Evolutionary conservation across 139 green algal genomes (phyloP), one percentile per base, ranked within the genome.

Genomic region (Trebouxia sp.): DNA sequence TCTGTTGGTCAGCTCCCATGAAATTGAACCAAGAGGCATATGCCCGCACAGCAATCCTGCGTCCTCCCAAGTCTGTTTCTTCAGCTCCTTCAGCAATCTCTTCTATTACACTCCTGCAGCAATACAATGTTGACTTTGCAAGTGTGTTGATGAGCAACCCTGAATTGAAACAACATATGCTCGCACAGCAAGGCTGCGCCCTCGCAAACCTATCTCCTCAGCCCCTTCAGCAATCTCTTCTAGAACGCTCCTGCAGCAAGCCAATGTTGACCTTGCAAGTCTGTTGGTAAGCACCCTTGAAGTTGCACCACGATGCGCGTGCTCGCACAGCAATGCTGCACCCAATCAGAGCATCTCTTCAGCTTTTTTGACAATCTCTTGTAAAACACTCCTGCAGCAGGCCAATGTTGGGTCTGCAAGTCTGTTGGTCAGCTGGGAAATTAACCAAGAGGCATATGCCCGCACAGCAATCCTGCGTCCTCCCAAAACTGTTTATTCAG

Each of bases 121-220:
- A 35, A 48, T 53, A 3, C 56, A 30, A 35, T 72, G 10, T 69
- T 28, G 14, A 42, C 24, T 65, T n/a, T n/a, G n/a, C n/a, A n/a
- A n/a, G n/a, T 86, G 72, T 84, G 86, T 88, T 97, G 93, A 80
- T 96, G 91, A 0, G 66, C 81, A 2, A 87, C 85, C 86, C 94
- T 96, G 88, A 97, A 97, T 83, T 95, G 94, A 80, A 85, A 92
- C 89, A 89, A 95, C 94, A 86, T 97, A 97, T 3, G 88, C 88
- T n/a, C 93, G 88, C 14, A 87, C 75, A 42, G 86, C 85, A 24
- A 97, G 81, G 6, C 58, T 87, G 9, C 89, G 84, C 0, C 85
- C 88, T 38, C 89, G 88, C n/a, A 95, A 69, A 74, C 92, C 85
- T 1, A 94, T 80, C 78, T 92, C 66, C 12, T 85, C 81, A 20